A percentile compares a stretch with the other conserved stretches of the same genome.
These are phyloP conservation scores for Sugiyamaella sp. DNA, from an alignment of 1,139 yeast species.

Conservation along the genomic window DNA sequence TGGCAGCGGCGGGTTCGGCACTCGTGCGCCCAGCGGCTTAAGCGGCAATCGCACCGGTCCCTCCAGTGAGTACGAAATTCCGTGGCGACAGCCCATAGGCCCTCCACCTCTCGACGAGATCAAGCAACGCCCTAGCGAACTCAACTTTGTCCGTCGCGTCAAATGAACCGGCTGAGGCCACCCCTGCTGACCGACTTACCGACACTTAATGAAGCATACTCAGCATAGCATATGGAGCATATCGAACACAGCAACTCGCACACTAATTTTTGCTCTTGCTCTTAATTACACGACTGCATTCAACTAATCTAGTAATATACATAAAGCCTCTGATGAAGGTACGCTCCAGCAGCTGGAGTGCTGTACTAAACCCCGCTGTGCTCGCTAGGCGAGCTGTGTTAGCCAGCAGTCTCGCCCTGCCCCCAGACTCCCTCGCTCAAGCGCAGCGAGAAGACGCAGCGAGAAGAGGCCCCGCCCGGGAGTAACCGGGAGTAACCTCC, in stretches of 20 bases:
- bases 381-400: too few species aligned
- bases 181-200: background rate
- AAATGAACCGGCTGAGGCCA: background rate
- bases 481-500: too few species aligned
- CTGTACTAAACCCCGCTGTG: too few species aligned
- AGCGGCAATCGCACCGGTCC: constrained; percentile 10
- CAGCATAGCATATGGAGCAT: background rate
- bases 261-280: background rate
- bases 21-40: constrained; percentile 10
- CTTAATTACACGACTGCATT: background rate
- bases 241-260: too few species aligned
- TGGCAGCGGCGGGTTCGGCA: constrained; percentile 3
- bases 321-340: too few species aligned
- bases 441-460: too few species aligned
- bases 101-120: constrained; percentile 42
- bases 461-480: too few species aligned
- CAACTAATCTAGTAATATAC: background rate
- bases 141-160: constrained; percentile 29
- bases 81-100: constrained; percentile 40
- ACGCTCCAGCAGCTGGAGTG: too few species aligned
- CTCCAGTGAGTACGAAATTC: constrained; percentile 32
- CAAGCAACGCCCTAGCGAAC: constrained; percentile 23
- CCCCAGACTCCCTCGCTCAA: too few species aligned
- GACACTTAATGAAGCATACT: background rate
- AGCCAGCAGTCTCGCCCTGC: too few species aligned